Evolutionary conservation across 257 asterid genomes (phyloP).

Genomic region (Cinchona pubescens): DNA sequence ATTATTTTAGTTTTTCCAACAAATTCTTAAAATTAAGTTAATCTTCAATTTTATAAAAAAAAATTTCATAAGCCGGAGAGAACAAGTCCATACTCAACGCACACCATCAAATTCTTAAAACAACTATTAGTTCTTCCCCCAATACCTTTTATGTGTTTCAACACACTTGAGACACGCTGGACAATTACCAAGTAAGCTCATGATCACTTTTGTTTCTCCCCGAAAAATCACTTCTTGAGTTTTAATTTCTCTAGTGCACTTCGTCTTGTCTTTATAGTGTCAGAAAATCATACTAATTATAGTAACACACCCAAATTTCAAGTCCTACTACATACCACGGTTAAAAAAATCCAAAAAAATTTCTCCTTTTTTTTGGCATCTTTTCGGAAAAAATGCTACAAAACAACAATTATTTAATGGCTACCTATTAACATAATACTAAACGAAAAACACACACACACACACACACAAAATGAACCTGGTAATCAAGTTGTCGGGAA

Average conservation of each 20-base stretch:
- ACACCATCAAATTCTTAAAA: not conserved
- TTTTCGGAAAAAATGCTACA: not conserved
- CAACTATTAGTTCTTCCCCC: not conserved
- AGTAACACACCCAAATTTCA: not conserved
- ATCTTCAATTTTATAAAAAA: no score
- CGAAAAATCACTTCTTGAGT: not conserved
- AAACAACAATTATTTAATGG: not conserved
- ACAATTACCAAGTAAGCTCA: not conserved
- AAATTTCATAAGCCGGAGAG: no score
- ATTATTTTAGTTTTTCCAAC: no score
- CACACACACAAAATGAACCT: constrained; percentile 30
- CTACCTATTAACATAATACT: not conserved
- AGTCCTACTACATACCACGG: no score
- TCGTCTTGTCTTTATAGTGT: not conserved
- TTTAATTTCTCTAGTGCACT: not conserved
- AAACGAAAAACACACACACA: not conserved
- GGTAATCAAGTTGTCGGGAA: constrained; percentile 51
- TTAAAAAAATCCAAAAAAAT: no score
- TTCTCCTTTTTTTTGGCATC: no score
- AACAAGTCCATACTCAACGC: not conserved
- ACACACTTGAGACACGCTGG: not conserved
- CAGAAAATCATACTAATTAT: not conserved
- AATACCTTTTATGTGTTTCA: no score
- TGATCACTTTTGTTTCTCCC: not conserved
- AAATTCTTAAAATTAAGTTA: no score